Evolutionary conservation across 441 rosid genomes (phyloP).

Genomic region (Dalechampia spathulata): DNA sequence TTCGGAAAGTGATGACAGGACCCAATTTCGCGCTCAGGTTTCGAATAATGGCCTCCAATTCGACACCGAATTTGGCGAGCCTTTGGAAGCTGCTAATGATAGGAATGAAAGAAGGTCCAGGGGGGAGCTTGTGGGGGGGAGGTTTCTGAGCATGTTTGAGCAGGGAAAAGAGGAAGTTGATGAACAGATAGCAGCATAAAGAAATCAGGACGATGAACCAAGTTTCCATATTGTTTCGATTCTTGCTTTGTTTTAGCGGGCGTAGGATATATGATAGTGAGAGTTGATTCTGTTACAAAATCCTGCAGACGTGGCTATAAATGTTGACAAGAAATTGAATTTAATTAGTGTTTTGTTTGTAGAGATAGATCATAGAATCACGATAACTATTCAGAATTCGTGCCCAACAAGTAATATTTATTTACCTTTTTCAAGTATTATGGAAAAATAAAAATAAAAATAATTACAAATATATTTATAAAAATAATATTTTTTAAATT

Average conservation of each 20-base stretch:
- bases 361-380: too few species aligned
- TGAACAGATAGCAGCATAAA: not conserved
- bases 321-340: not conserved
- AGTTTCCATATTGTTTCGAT: not conserved
- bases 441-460: too few species aligned
- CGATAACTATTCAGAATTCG: too few species aligned
- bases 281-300: not conserved
- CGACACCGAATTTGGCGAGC: not conserved
- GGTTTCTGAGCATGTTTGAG: constrained; percentile 3
- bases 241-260: too few species aligned
- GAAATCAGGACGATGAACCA: not conserved
- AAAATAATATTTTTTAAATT: too few species aligned
- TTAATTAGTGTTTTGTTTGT: too few species aligned
- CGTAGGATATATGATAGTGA: not conserved
- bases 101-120: constrained; percentile 27
- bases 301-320: not conserved
- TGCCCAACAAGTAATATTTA: too few species aligned
- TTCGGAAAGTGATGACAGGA: constrained; percentile 16
- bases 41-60: constrained; percentile 1
- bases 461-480: too few species aligned
- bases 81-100: not conserved
- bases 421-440: too few species aligned
- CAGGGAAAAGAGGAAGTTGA: constrained; percentile 18
- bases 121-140: too few species aligned
- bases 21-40: constrained; percentile 16